Evolutionary conservation across 179 eudicot genomes (phyloP).

Genomic region (Corrigiola litoralis): DNA sequence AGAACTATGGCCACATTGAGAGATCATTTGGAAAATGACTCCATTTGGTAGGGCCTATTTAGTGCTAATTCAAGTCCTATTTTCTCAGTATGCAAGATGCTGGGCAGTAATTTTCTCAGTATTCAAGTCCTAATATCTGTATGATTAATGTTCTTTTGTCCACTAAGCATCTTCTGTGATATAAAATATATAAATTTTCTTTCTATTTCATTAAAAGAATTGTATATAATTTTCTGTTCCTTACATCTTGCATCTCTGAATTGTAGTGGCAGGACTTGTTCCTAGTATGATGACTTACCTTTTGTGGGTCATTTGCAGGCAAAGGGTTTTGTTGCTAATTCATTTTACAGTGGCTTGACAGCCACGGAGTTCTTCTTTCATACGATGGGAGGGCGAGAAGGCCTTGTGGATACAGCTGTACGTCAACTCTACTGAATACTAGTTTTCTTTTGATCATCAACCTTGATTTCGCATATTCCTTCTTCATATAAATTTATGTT

Average conservation of each 20-base stretch:
- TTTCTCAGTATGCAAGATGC: too few species aligned
- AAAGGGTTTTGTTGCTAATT: slow-evolving; percentile 96
- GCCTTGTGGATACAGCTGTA: slow-evolving; percentile 99
- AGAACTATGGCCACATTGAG: too few species aligned
- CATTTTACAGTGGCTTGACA: slow-evolving; percentile 85
- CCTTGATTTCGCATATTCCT: neutral
- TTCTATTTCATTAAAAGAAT: too few species aligned
- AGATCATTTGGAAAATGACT: too few species aligned
- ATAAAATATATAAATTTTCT: too few species aligned
- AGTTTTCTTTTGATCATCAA: neutral
- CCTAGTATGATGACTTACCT: neutral
- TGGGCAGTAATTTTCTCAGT: too few species aligned
- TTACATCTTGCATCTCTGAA: neutral
- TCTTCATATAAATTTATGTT: neutral
- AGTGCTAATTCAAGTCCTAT: too few species aligned
- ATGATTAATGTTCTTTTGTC: too few species aligned
- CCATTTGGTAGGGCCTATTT: too few species aligned
- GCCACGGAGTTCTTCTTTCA: slow-evolving; percentile 98
- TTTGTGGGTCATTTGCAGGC: slow-evolving; percentile 58
- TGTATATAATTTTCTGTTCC: too few species aligned
- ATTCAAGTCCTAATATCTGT: too few species aligned
- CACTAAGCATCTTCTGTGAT: too few species aligned
- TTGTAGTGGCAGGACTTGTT: neutral
- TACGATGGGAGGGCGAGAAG: slow-evolving; percentile 99
- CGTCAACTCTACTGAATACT: slow-evolving; percentile 15